Percentiles rank a stretch among this genome's conserved stretches.
Conservation (phyloP, 805 yeast species). For the Lachancea lanzarotensis region DNA sequence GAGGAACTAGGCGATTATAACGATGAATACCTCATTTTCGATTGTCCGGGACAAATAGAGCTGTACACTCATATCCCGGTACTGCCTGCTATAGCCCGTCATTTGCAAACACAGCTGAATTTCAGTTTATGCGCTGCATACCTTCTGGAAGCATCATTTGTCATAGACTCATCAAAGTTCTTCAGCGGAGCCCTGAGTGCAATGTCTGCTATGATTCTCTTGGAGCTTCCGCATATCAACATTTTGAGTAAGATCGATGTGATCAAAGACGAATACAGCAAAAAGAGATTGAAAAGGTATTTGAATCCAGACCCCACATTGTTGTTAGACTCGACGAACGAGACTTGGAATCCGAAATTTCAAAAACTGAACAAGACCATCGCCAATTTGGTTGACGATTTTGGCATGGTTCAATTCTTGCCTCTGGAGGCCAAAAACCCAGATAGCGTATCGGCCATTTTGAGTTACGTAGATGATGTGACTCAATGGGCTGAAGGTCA, state of each 20-base stretch:
- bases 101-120: constrained; percentile 69
- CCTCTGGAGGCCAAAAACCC: constrained; percentile 79
- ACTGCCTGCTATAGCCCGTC: constrained; percentile 81
- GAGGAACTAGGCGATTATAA: constrained; percentile 94
- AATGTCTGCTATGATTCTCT: constrained; percentile 94
- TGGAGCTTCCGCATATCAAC: constrained; percentile 93
- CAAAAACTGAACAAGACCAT: constrained; percentile 69
- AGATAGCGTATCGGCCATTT: constrained; percentile 70
- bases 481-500: constrained; percentile 97
- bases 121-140: constrained; percentile 91
- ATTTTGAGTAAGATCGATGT: constrained; percentile 82
- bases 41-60: constrained; percentile 97
- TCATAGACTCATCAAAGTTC: constrained; percentile 83
- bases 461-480: constrained; percentile 90
- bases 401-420: constrained; percentile 96
- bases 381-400: constrained; percentile 89
- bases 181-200: constrained; percentile 95
- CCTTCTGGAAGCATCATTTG: constrained; percentile 88
- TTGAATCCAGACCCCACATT: constrained; percentile 88
- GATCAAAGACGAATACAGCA: constrained; percentile 69
- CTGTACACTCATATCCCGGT: constrained; percentile 92
- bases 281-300: constrained; percentile 71
- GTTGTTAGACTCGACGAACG: constrained; percentile 45
- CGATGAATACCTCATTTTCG: constrained; percentile 90
- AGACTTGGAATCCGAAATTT: constrained; percentile 54